Evolutionary conservation across 116 monocot genomes (phyloP).

Genomic region (Papilionanthe hybrid): DNA sequence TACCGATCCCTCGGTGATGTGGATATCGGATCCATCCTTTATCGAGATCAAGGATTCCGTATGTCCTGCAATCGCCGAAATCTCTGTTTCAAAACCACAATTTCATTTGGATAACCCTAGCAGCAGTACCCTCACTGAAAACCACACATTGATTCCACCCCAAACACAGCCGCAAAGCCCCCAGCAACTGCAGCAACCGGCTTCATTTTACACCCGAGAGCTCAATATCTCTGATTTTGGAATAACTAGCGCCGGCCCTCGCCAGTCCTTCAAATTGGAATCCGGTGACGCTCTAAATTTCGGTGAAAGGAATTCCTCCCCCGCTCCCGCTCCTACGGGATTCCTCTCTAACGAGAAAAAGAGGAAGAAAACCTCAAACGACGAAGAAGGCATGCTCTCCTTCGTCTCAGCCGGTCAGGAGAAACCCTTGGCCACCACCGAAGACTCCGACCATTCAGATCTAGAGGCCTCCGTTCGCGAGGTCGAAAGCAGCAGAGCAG

Average conservation of each 20-base stretch:
- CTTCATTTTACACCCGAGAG: slow-evolving; percentile 10
- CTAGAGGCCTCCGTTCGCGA: slow-evolving; percentile 53
- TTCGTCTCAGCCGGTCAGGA: slow-evolving; percentile 24
- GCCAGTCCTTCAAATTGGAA: slow-evolving; percentile 23
- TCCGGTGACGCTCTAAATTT: slow-evolving; percentile 32
- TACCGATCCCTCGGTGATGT: slow-evolving; percentile 32
- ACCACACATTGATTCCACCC: background rate
- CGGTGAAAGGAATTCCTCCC: slow-evolving; percentile 20
- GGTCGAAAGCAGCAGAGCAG: slow-evolving; percentile 40
- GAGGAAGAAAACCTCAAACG: slow-evolving; percentile 24
- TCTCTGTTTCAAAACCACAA: slow-evolving; percentile 21
- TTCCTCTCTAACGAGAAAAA: background rate
- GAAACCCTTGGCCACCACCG: background rate
- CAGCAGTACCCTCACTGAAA: slow-evolving; percentile 11
- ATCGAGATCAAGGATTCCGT: slow-evolving; percentile 40
- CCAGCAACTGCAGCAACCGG: background rate
- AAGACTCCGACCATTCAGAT: slow-evolving; percentile 50
- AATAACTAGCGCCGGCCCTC: background rate
- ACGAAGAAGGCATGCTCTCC: slow-evolving; percentile 44
- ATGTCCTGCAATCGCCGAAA: slow-evolving; percentile 12
- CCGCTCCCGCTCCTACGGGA: slow-evolving; percentile 1
- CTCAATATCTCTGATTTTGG: slow-evolving; percentile 26
- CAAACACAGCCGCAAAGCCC: slow-evolving; percentile 3
- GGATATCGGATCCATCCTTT: slow-evolving; percentile 45
- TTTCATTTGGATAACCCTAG: slow-evolving; percentile 6